These are phyloP conservation scores for Allantophomopsis cytisporea DNA, from an alignment of 2,329 filamentous ascomycete genomes.

Conservation along the genomic window DNA sequence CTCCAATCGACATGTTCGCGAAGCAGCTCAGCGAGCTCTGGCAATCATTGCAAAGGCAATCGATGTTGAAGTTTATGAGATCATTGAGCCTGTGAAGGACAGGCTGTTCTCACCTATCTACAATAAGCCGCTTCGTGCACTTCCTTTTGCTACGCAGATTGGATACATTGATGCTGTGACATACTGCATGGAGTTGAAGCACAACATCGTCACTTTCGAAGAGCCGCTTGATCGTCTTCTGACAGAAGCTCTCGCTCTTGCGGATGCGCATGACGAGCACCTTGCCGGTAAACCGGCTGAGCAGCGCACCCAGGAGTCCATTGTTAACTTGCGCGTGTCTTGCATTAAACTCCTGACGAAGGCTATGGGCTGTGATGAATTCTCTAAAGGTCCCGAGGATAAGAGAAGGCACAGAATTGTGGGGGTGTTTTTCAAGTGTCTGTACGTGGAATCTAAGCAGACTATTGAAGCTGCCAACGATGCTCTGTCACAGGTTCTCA, in stretches of 20 bases:
- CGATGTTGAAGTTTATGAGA: slow-evolving; percentile 68
- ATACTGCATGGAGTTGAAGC: slow-evolving; percentile 81
- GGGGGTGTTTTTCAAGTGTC: slow-evolving; percentile 91
- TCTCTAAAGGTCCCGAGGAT: slow-evolving; percentile 62
- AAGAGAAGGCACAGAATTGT: slow-evolving; percentile 62
- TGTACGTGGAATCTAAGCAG: slow-evolving; percentile 85
- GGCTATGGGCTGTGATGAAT: slow-evolving; percentile 87
- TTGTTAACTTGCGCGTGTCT: slow-evolving; percentile 80
- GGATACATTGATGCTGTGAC: slow-evolving; percentile 97
- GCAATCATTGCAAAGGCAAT: slow-evolving; percentile 69
- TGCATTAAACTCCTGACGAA: slow-evolving; percentile 89
- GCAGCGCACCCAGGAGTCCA: slow-evolving; percentile 89
- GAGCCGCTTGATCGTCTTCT: slow-evolving; percentile 81
- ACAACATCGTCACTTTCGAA: slow-evolving; percentile 82
- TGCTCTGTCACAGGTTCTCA: slow-evolving; percentile 75
- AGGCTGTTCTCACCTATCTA: slow-evolving; percentile 84
- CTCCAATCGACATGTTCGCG: slow-evolving; percentile 89
- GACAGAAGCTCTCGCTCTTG: slow-evolving; percentile 85
- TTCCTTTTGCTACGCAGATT: slow-evolving; percentile 92
- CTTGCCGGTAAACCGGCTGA: slow-evolving; percentile 87
- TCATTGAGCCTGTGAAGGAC: slow-evolving; percentile 83
- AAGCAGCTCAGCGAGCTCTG: slow-evolving; percentile 71
- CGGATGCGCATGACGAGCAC: slow-evolving; percentile 88
- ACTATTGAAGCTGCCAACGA: slow-evolving; percentile 91
- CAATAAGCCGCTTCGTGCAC: slow-evolving; percentile 80